Base-by-base conservation (phyloP, 805 yeast species). In the Teunomyces panamensis region DNA sequence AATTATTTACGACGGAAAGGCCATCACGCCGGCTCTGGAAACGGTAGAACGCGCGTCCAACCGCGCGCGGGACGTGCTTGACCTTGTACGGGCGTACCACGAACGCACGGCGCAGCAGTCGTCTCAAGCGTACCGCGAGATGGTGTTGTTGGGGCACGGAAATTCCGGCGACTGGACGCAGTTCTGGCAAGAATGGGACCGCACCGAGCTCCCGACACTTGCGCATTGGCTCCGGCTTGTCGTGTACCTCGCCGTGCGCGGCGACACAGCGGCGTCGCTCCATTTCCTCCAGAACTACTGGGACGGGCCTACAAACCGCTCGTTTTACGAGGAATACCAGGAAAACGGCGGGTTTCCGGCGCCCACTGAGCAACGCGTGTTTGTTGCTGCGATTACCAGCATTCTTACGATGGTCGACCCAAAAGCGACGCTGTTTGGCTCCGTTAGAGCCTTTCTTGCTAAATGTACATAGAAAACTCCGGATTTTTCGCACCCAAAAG, bases 361-460 rank as follows among this genome's bases (percentile, higher is more conserved):
- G 24, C 24, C 24, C 6, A 4, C 24, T 20, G 71, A 68, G 42
- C 54, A 47, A 39, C 28, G 7, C 4, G 63, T 64, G 1, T 57
- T 69, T 41, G 50, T 51, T 29, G 39, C 27, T 9, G 68, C 71
- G 9, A 43, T 65, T 49, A 13, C 11, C 10, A 29, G 30, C 10
- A 55, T 67, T 45, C 48, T 63, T 36, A 42, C 46, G 5, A 39
- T 49, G n/a, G 50, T 63, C 49, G 42, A 41, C 43, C 14, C 79
- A 60, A 9, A 71, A 75, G 77, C 78, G 42, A 75, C 58, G 4
- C 64, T 52, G 30, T 71, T 64, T 16, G 80, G 83, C 48, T 80
- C 57, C 60, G 82, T 82, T 10, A 43, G 43, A 42, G 36, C 28
- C 16, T 36, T 36, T 36, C 28, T 41, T 33, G 43, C 16, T 28